Base-by-base conservation (phyloP, 148 eudicot genomes). In the Spergularia bocconei region DNA sequence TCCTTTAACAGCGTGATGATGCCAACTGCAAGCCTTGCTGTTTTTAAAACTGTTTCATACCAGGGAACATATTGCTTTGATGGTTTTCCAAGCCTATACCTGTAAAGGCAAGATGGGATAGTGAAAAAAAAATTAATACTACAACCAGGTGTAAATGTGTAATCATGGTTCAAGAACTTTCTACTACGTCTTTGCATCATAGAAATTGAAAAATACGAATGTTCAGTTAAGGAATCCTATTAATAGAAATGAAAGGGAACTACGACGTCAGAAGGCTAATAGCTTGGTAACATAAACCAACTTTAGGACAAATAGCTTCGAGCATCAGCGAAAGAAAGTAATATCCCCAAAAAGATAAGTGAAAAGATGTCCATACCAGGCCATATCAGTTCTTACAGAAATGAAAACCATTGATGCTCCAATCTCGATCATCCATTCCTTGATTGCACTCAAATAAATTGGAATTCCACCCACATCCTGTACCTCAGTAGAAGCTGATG, bases 81-180 rank as follows among this genome's bases (percentile, higher is more conserved):
- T 60, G 99, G 99, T 72, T 89, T 92, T 69, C 99, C 99, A 75
- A 95, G 97, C 67, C 99, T 85, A 80, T 95, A 92, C 99, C 99
- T 95, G 80, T 17, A 66, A 21, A 78, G 57, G 63, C 53, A 62
- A 71, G 72, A 29, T 55, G 44, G 20, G 41, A 53, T 16, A 14
- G 21, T 69, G 29, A 29, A 50, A 50, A n/a, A 48, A 74, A 29
- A 29, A 29, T 29, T 29, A 29, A 29, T 29, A 2, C 36, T 29
- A 29, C 36, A 29, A 2, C 3, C 36, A 29, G 36, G 36, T 29
- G 36, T 29, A 29, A 29, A 29, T 36, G 11, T 51, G 70, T 41
- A 53, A 19, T 47, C 62, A 16, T 17, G 14, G 25, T 67, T 57
- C 41, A 66, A 65, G 56, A 54, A 56, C 5, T 53, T 21, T 39